These are phyloP conservation scores for Pulveroboletus ravenelii DNA, from an alignment of 768 basidiomycete species.

Conservation along the genomic window DNA sequence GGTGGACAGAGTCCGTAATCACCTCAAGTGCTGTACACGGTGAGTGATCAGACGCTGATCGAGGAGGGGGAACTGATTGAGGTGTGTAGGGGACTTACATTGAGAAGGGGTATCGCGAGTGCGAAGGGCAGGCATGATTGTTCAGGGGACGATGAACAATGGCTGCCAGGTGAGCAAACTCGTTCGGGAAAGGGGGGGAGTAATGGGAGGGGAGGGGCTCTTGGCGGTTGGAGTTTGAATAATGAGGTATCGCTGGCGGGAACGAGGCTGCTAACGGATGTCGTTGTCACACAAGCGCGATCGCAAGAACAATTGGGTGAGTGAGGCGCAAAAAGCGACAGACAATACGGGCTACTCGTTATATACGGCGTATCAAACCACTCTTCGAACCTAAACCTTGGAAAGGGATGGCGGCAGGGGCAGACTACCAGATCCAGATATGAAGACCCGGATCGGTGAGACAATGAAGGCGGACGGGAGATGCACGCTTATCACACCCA, in stretches of 20 bases:
- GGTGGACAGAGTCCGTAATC: constrained; percentile 56
- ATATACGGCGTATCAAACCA: constrained; percentile 46
- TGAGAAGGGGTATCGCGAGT: constrained; percentile 68
- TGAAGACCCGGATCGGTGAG: constrained; percentile 27
- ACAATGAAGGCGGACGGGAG: constrained; percentile 30
- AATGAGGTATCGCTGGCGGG: constrained; percentile 42
- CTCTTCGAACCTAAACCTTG: constrained; percentile 34
- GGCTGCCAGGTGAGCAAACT: constrained; percentile 32
- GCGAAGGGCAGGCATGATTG: constrained; percentile 75
- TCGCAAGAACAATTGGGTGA: constrained; percentile 58
- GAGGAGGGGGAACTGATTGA: constrained; percentile 2
- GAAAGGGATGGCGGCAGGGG: constrained; percentile 17
- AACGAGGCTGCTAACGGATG: constrained; percentile 43
- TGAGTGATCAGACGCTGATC: constrained; percentile 14
- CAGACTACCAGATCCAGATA: constrained; percentile 16
- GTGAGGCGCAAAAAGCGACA: constrained; percentile 54
- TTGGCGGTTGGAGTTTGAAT: constrained; percentile 25
- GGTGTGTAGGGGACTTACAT: constrained; percentile 30
- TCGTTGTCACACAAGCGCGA: constrained; percentile 44
- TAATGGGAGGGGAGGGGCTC: constrained; percentile 25
- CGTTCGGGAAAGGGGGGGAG: constrained; percentile 31
- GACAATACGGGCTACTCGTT: constrained; percentile 53
- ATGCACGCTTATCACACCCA: constrained; percentile 30
- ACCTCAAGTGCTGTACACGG: constrained; percentile 62
- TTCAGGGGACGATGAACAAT: constrained; percentile 30